A percentile compares a stretch with the other conserved stretches of the same genome.
phyloP scores from a whole-genome alignment of 805 yeast genomes.

The Zygosaccharomyces bailii region DNA sequence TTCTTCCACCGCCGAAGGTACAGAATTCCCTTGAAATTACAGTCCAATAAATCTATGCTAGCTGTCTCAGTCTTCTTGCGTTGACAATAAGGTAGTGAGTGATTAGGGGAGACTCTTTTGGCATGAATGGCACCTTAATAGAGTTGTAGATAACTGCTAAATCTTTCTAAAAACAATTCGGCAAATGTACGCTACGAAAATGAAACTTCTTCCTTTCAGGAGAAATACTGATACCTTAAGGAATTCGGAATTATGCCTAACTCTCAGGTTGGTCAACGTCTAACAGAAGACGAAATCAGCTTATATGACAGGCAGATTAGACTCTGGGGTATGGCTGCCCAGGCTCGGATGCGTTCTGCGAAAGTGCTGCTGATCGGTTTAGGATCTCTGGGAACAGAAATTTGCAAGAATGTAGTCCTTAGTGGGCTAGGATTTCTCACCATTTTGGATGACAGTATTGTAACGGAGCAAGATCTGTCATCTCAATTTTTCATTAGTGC shows the following conservation, averaged over 20 bases:
- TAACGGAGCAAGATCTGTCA: conserved; percentile 61
- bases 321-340: conserved; percentile 95
- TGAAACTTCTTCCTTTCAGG: neutral
- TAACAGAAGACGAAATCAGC: conserved; percentile 72
- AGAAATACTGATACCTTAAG: neutral
- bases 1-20: neutral
- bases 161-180: conserved; percentile 3
- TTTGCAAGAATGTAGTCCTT: conserved; percentile 76
- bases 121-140: neutral
- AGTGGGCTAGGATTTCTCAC: conserved; percentile 83
- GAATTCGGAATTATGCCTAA: neutral
- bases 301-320: conserved; percentile 92
- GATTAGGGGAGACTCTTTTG: neutral
- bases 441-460: conserved; percentile 56
- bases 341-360: conserved; percentile 67
- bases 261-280: neutral
- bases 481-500: conserved; percentile 70
- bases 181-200: neutral
- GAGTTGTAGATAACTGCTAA: neutral
- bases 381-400: conserved; percentile 77
- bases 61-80: neutral
- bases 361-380: conserved; percentile 65
- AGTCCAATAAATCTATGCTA: neutral
- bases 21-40: neutral
- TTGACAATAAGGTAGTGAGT: neutral